Evolutionary conservation across 371 early-diverging fungal species (phyloP).

Genomic region (Syncephalastrum sp.): DNA sequence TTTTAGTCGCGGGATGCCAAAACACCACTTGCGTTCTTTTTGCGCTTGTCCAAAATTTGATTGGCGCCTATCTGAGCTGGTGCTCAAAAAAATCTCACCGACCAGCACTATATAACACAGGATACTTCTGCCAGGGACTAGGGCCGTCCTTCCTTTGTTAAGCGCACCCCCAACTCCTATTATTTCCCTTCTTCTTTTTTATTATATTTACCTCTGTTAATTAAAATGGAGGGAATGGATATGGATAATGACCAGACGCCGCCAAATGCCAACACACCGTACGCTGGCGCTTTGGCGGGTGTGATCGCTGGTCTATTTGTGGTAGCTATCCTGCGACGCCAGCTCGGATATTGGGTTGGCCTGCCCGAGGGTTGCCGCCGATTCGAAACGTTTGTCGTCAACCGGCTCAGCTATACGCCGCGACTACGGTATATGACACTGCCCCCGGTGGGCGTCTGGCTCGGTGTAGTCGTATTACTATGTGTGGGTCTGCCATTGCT

Average conservation of each 20-base stretch:
- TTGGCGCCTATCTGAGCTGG: too few species aligned
- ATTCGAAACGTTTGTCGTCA: constrained; percentile 39
- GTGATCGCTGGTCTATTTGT: constrained; percentile 19
- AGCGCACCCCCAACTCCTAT: too few species aligned
- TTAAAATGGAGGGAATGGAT: too few species aligned
- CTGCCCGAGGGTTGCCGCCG: neutral
- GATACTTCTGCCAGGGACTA: too few species aligned
- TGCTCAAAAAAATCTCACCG: too few species aligned
- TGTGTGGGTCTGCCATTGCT: constrained; percentile 42
- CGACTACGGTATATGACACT: constrained; percentile 23
- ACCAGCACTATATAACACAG: too few species aligned
- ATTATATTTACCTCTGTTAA: too few species aligned
- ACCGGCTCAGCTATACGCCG: constrained; percentile 46
- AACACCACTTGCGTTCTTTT: too few species aligned
- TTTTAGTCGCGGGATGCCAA: too few species aligned
- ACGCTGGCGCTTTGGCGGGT: constrained; percentile 17
- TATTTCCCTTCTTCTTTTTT: too few species aligned
- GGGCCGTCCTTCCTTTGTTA: too few species aligned
- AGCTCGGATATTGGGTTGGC: neutral
- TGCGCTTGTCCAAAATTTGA: too few species aligned
- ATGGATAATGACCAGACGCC: constrained; percentile 7
- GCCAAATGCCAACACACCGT: constrained; percentile 15
- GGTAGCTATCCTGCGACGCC: constrained; percentile 14
- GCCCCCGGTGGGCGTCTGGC: constrained; percentile 47
- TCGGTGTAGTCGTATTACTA: constrained; percentile 38